Evolutionary conservation across 108 stramenopile species (phyloP), one percentile per base, ranked within the genome.

Genomic region (Poteriospumella lacustris): DNA sequence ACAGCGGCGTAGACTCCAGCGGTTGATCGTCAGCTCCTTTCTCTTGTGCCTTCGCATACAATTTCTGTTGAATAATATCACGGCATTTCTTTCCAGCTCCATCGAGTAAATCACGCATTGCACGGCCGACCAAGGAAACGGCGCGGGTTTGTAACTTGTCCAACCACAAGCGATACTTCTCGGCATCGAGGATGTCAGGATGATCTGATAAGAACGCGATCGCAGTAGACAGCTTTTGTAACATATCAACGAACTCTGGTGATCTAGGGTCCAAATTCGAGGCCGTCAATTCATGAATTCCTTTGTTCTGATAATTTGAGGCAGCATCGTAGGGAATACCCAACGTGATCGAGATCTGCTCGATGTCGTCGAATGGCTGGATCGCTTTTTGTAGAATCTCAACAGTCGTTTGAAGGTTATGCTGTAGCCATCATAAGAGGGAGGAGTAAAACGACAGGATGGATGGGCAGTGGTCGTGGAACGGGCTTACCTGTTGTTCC

Each of bases 41-140:
- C 9, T 38, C 19, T 9, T 67, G 9, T 41, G 36, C 40, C 64
- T 31, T 67, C 19, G 31, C 12, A 67, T 67, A 38, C 12, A 9
- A 15, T 15, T 40, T 41, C 15, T 9, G 12, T 41, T 67, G 64
- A n/a, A n/a, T n/a, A 41, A 9, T 41, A 12, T 67, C 64, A 15
- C 31, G 9, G 19, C 64, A 67, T 67, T 38, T 9, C 19, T 19
- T 12, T 31, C 19, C 19, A 15, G 64, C 64, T 38, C 64, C 31
- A 15, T 67, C 64, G 9, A 67, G 15, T 12, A 67, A 19, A 40
- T 67, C 64, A 40, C 64, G 39, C 64, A 67, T 67, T 31, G 64
- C 64, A 38, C 40, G 36, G 9, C 39, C 64, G 9, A 41, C 19
- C 19, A 67, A 19, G 31, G 39, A 40, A 67, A 40, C 19, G 15